A percentile compares a stretch with the other conserved stretches of the same genome.
These are phyloP conservation scores for Sclerotinia spermophila DNA, from an alignment of 2,329 filamentous ascomycete genomes.

Conservation along the genomic window DNA sequence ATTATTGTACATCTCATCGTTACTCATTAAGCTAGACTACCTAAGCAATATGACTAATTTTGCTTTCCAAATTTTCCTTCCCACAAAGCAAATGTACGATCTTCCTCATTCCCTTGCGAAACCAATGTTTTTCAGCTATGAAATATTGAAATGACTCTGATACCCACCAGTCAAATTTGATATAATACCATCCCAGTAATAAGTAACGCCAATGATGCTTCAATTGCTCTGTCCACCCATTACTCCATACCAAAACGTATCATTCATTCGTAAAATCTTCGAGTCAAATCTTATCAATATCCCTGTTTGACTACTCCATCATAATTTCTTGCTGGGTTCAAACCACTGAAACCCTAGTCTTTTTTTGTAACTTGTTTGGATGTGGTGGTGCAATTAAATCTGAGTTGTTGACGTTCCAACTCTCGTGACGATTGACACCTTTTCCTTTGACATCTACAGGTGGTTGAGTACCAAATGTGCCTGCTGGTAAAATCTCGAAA, in stretches of 20 bases:
- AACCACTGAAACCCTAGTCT: conserved; percentile 1
- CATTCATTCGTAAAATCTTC: background rate
- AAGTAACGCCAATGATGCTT: conserved; percentile 2
- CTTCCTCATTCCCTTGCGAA: background rate
- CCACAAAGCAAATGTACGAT: background rate
- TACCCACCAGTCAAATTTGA: background rate
- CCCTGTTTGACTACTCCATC: background rate
- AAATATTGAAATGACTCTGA: conserved; percentile 11
- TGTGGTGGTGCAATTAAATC: conserved; percentile 20
- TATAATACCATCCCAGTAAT: background rate
- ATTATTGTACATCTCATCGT: conserved; percentile 2
- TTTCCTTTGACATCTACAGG: conserved; percentile 22
- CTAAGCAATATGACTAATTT: conserved; percentile 10
- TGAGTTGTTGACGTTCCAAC: conserved; percentile 22
- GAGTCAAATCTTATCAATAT: background rate
- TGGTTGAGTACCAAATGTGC: conserved; percentile 36
- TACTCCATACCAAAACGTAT: background rate
- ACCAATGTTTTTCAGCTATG: background rate
- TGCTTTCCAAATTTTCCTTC: conserved; percentile 8
- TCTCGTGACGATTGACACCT: conserved; percentile 17
- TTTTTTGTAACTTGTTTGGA: conserved; percentile 16
- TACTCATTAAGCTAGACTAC: conserved; percentile 13
- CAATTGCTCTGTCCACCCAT: background rate
- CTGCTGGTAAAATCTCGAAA: conserved; percentile 42
- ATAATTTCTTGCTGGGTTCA: background rate